A percentile compares a stretch with the other conserved stretches of the same genome.
Conservation (phyloP, 225 moss, liverwort and hornwort genomes). For the Neckera pumila region DNA sequence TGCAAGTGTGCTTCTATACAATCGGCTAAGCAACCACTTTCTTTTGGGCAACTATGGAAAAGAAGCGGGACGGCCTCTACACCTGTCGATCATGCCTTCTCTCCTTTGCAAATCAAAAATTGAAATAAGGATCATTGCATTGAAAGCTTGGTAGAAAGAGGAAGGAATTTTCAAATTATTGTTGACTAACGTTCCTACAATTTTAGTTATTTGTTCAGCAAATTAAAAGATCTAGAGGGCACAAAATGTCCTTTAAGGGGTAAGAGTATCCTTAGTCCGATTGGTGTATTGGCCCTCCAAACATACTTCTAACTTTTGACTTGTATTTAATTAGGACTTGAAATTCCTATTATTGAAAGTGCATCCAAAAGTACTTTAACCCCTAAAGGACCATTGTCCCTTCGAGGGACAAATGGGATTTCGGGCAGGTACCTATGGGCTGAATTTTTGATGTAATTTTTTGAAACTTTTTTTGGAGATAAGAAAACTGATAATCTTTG, state of each 20-base stretch:
- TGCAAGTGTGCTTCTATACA: background rate
- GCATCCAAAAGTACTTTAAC: too few relatives aligned
- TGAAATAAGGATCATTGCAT: background rate
- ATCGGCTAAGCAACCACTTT: rapidly evolving
- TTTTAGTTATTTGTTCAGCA: too few relatives aligned
- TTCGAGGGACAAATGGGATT: too few relatives aligned
- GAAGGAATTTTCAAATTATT: rapidly evolving
- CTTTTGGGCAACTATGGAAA: rapidly evolving
- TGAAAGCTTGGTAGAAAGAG: rapidly evolving
- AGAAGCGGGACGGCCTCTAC: rapidly evolving
- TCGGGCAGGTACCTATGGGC: too few relatives aligned
- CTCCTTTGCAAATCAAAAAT: background rate
- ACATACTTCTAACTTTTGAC: background rate
- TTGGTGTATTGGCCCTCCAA: rapidly evolving
- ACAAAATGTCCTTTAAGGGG: background rate
- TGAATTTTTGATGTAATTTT: too few relatives aligned
- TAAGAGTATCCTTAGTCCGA: rapidly evolving
- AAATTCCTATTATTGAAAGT: too few relatives aligned
- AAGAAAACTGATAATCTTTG: too few relatives aligned
- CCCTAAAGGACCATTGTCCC: too few relatives aligned
- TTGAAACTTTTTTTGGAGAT: too few relatives aligned
- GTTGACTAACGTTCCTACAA: rapidly evolving
- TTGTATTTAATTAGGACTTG: background rate
- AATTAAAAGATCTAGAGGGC: too few relatives aligned
- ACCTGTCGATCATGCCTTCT: rapidly evolving